phyloP scores from a whole-genome alignment of 371 early-diverging fungal species.

The Mucor ambiguus region DNA sequence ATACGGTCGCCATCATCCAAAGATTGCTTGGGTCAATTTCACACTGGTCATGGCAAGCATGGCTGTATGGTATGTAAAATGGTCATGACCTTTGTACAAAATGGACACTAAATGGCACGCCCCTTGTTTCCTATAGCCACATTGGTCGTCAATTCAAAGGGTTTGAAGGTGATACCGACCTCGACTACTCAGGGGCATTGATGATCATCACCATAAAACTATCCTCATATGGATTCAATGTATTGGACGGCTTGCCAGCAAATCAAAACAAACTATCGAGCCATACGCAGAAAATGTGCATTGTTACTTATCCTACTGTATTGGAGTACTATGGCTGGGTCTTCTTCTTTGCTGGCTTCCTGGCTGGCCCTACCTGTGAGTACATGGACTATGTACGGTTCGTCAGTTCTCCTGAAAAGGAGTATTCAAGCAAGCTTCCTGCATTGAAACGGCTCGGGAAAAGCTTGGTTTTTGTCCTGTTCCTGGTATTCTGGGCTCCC shows the following conservation, averaged over 20 bases:
- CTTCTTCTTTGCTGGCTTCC: slow-evolving; percentile 85
- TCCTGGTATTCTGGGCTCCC: slow-evolving; percentile 38
- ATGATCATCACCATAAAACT: slow-evolving; percentile 93
- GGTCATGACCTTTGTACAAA: not conserved
- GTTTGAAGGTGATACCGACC: slow-evolving; percentile 47
- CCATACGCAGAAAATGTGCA: slow-evolving; percentile 69
- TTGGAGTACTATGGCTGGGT: slow-evolving; percentile 86
- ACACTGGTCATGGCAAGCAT: slow-evolving; percentile 75
- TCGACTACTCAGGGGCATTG: slow-evolving; percentile 88
- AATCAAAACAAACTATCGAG: slow-evolving; percentile 8
- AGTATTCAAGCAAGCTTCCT: slow-evolving; percentile 17
- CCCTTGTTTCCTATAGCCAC: slow-evolving; percentile 50
- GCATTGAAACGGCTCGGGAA: slow-evolving; percentile 31
- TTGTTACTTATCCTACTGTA: slow-evolving; percentile 65
- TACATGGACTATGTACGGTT: slow-evolving; percentile 72
- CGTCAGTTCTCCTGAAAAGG: slow-evolving; percentile 20
- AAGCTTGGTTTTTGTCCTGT: slow-evolving; percentile 39
- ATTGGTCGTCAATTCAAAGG: slow-evolving; percentile 60
- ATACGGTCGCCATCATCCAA: slow-evolving; percentile 31
- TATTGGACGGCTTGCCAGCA: slow-evolving; percentile 33
- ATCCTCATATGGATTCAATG: slow-evolving; percentile 85
- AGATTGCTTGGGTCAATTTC: slow-evolving; percentile 71
- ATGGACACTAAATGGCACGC: not conserved
- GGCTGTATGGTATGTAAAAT: slow-evolving; percentile 62
- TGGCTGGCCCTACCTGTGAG: slow-evolving; percentile 89